phyloP scores from a whole-genome alignment of 2,329 filamentous ascomycete species.

The Ambrosiella beaveri region DNA sequence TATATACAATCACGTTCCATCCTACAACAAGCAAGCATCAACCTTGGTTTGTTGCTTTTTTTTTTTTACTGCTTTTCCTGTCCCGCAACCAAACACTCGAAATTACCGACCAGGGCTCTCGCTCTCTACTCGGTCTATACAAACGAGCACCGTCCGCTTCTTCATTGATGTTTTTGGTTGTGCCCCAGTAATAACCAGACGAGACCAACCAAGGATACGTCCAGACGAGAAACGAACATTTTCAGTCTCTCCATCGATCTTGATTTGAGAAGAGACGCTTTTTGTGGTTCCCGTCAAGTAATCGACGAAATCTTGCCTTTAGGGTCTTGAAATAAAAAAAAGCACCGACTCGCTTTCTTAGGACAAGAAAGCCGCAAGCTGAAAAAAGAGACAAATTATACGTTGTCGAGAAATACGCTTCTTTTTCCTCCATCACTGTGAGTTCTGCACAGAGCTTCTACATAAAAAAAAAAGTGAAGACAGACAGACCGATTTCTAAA shows the following conservation, averaged over 20 bases:
- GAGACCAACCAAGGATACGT: not conserved
- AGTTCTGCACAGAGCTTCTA: not conserved
- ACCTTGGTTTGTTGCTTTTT: not conserved
- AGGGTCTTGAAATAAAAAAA: not conserved
- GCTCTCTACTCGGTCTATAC: not conserved
- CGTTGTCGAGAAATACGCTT: not conserved
- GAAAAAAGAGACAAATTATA: not conserved
- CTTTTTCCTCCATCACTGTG: not conserved
- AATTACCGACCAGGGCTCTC: not conserved
- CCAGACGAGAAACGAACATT: constrained; percentile 5
- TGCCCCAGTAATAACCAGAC: not conserved
- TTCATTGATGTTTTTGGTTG: not conserved
- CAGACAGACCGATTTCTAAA: not conserved
- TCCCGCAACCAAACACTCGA: not conserved
- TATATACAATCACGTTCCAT: not conserved
- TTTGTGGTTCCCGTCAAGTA: too few species aligned
- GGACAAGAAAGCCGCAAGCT: not conserved
- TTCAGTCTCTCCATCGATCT: too few species aligned
- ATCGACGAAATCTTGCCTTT: not conserved
- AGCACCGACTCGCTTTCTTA: not conserved
- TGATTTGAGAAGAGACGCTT: too few species aligned
- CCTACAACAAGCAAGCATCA: not conserved
- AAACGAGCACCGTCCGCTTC: not conserved
- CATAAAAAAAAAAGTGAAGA: too few species aligned
- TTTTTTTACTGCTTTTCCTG: not conserved